Evolutionary conservation across 306 rosid genomes (phyloP), one percentile per base, ranked within the genome.

Genomic region (Datisca glomerata): DNA sequence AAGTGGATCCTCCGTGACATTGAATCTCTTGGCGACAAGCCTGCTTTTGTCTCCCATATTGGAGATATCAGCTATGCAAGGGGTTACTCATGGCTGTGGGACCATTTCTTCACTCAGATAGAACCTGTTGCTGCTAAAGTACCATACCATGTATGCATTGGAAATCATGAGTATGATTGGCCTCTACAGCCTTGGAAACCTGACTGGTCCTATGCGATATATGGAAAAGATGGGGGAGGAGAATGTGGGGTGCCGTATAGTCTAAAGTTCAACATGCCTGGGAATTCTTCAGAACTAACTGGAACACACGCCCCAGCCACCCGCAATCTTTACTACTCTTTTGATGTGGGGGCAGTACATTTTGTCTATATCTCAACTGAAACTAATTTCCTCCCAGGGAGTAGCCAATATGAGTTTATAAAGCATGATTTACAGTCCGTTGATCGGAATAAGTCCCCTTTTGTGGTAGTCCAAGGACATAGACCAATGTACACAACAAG

Each of bases 161-260:
- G 98, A 12, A 89, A 80, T 57, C 98, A 89, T 21, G 93, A 73
- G 66, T 84, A 84, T 49, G 47, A 84, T 45, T 89, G 98, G 98
- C 86, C 95, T 21, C 45, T 27, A 37, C 96, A 89, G 71, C 92
- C 95, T 3, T 84, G 77, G 77, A 84, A 70, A 55, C 94, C 96
- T 4, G 75, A 68, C 9, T 84, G 96, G 95, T 54, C 98, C 1
- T 6, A 4, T 12, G 21, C 49, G 1, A 53, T 38, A 48, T 89
- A 89, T 18, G 81, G 86, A 47, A 83, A 39, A 51, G 98, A 89
- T 21, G 91, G 98, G 17, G 95, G 98, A 42, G 98, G 98, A 25
- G 98, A 89, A 63, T 89, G 98, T 18, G 95, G 95, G 38, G 80
- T 89, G 24, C 98, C 96, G 13, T 89, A 80, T 34, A 83, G 95